Percentiles rank a stretch among this genome's conserved stretches.
These are phyloP conservation scores for Lepiota brunneoincarnata DNA, from an alignment of 768 basidiomycete species.

Conservation along the genomic window DNA sequence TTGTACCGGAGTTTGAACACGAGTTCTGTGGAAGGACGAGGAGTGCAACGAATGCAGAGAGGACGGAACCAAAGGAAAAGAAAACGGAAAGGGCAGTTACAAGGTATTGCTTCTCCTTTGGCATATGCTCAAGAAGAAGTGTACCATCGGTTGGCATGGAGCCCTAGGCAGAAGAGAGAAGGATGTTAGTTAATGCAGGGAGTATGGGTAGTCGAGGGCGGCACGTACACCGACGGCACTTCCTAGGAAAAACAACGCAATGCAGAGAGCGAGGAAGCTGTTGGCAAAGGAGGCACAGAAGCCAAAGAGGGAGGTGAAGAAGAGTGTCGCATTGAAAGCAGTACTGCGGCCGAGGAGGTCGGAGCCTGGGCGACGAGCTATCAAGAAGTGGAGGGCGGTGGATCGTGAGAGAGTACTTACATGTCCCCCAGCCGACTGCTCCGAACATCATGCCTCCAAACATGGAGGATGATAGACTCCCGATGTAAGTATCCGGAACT, in stretches of 20 bases:
- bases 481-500: constrained; percentile 79
- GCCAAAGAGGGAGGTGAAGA: constrained; percentile 89
- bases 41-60: constrained; percentile 79
- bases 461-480: constrained; percentile 82
- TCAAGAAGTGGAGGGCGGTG: not conserved
- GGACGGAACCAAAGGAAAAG: constrained; percentile 90
- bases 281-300: constrained; percentile 71
- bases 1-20: constrained; percentile 37
- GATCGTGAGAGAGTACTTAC: constrained; percentile 36
- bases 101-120: constrained; percentile 86
- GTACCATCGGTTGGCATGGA: constrained; percentile 98
- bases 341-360: constrained; percentile 85
- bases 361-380: constrained; percentile 45
- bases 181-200: not conserved
- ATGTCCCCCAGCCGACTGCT: constrained; percentile 88
- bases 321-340: constrained; percentile 91
- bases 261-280: constrained; percentile 67
- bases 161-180: constrained; percentile 44
- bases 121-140: constrained; percentile 88
- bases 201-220: not conserved
- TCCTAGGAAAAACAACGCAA: constrained; percentile 83
- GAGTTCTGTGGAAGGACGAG: constrained; percentile 76
- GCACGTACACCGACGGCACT: constrained; percentile 85
- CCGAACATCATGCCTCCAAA: constrained; percentile 99
- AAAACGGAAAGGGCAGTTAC: constrained; percentile 93